These are phyloP conservation scores for Pseudoscleropodium purum DNA, from an alignment of 225 moss, liverwort and hornwort species.

Conservation along the genomic window DNA sequence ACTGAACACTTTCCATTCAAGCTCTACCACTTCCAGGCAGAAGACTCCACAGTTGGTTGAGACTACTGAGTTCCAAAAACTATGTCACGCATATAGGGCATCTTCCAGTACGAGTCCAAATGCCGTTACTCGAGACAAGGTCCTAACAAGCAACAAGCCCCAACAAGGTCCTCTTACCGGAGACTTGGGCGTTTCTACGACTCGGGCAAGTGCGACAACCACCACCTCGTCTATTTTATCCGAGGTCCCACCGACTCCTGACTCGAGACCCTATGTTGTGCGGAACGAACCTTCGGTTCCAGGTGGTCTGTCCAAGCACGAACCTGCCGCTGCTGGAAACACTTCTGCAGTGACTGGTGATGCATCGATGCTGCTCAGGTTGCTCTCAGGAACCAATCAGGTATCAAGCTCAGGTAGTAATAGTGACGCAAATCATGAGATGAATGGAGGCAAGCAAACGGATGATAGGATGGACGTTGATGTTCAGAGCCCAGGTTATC, in stretches of 20 bases:
- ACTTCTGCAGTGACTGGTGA: not conserved
- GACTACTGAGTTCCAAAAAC: slow-evolving; percentile 12
- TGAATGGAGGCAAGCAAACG: not conserved
- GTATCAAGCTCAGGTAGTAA: not conserved
- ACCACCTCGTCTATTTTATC: not conserved
- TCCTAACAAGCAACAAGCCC: not conserved
- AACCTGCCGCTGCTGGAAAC: not conserved
- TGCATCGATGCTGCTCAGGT: not conserved
- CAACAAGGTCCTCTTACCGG: not conserved
- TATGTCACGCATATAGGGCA: slow-evolving; percentile 16
- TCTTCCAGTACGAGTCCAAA: not conserved
- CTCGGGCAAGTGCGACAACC: not conserved
- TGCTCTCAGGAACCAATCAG: not conserved
- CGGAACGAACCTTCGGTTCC: not conserved
- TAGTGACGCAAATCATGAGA: not conserved
- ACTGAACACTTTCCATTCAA: not conserved
- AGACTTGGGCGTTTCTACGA: not conserved
- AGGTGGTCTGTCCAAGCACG: not conserved
- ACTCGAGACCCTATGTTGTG: not conserved
- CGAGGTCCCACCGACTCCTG: not conserved
- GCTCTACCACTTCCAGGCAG: not conserved
- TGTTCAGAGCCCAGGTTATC: not conserved
- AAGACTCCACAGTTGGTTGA: not conserved
- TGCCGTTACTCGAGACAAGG: not conserved
- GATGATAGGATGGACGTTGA: slow-evolving; percentile 1